Conservation (phyloP, 768 basidiomycete genomes). For the Hemileccinum impolitum region DNA sequence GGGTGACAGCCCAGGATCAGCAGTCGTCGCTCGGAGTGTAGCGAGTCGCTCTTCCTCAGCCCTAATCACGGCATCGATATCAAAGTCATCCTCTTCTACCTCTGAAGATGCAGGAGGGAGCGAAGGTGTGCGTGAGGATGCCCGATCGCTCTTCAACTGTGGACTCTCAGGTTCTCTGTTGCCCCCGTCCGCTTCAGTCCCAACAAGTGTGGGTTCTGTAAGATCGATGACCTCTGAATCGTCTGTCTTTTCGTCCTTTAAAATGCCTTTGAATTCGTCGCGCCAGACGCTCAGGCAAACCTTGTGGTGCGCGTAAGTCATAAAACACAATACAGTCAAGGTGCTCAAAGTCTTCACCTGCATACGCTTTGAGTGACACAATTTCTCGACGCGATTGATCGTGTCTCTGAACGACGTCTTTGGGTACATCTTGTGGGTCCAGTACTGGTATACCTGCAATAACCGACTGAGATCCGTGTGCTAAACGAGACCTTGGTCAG, state of each 20-base stretch:
- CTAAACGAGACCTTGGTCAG: slow-evolving; percentile 37
- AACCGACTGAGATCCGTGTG: slow-evolving; percentile 76
- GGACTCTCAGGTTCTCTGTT: slow-evolving; percentile 10
- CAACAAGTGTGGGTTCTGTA: slow-evolving; percentile 26
- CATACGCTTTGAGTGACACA: slow-evolving; percentile 85
- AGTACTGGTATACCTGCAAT: slow-evolving; percentile 86
- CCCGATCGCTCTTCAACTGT: slow-evolving; percentile 19
- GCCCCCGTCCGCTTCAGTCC: slow-evolving; percentile 21
- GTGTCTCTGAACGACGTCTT: slow-evolving; percentile 87
- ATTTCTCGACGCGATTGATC: slow-evolving; percentile 77
- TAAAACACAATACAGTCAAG: neutral
- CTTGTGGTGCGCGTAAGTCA: slow-evolving; percentile 35
- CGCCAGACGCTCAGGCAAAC: slow-evolving; percentile 73
- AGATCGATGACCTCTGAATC: slow-evolving; percentile 30
- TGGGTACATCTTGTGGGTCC: slow-evolving; percentile 92
- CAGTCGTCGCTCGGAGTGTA: slow-evolving; percentile 16
- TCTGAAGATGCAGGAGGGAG: slow-evolving; percentile 41
- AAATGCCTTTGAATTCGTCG: slow-evolving; percentile 56
- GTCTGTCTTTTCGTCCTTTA: slow-evolving; percentile 32
- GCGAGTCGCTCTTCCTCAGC: slow-evolving; percentile 40
- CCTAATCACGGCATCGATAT: slow-evolving; percentile 49
- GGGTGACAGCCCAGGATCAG: slow-evolving; percentile 1
- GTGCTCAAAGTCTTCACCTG: slow-evolving; percentile 48
- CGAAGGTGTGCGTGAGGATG: slow-evolving; percentile 39
- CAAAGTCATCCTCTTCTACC: slow-evolving; percentile 44